Evolutionary conservation across 352 stramenopile genomes (phyloP).

Genomic region (Pythium dissotocum): DNA sequence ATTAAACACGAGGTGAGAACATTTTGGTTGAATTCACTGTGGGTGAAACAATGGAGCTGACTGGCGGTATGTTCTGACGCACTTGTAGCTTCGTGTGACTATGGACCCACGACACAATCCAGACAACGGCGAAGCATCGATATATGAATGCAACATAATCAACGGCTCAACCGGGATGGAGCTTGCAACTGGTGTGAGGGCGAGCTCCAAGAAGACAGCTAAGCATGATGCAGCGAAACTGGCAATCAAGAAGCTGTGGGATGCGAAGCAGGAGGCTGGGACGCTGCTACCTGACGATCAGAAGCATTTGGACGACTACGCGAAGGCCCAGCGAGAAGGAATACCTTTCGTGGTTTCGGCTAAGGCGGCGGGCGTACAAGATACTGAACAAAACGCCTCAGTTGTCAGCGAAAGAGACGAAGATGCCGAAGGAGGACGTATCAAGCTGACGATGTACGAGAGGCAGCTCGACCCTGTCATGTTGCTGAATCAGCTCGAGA

Average conservation of each 20-base stretch:
- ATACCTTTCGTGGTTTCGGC: constrained; percentile 12
- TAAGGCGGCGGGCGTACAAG: neutral
- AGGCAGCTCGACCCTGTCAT: constrained; percentile 41
- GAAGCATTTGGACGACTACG: constrained; percentile 56
- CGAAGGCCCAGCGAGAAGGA: constrained; percentile 42
- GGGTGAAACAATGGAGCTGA: neutral
- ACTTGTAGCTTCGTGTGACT: constrained; percentile 40
- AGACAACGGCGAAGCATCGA: constrained; percentile 52
- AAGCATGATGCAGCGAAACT: constrained; percentile 70
- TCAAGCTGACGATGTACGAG: constrained; percentile 46
- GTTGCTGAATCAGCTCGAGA: constrained; percentile 57
- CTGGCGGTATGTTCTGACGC: neutral
- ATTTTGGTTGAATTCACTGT: neutral
- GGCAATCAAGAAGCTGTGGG: constrained; percentile 75
- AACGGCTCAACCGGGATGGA: constrained; percentile 42
- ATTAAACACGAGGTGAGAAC: constrained; percentile 55
- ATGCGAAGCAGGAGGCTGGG: constrained; percentile 62
- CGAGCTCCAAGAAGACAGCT: constrained; percentile 59
- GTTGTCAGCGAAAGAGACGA: constrained; percentile 46
- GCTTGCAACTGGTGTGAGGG: constrained; percentile 56
- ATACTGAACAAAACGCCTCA: constrained; percentile 22
- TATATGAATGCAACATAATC: constrained; percentile 60
- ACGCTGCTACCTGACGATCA: constrained; percentile 56
- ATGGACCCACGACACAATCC: constrained; percentile 47
- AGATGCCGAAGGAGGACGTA: constrained; percentile 21